Evolutionary conservation across 2,329 filamentous ascomycete species (phyloP), one percentile per base, ranked within the genome.

Genomic region (Cercospora beticola): DNA sequence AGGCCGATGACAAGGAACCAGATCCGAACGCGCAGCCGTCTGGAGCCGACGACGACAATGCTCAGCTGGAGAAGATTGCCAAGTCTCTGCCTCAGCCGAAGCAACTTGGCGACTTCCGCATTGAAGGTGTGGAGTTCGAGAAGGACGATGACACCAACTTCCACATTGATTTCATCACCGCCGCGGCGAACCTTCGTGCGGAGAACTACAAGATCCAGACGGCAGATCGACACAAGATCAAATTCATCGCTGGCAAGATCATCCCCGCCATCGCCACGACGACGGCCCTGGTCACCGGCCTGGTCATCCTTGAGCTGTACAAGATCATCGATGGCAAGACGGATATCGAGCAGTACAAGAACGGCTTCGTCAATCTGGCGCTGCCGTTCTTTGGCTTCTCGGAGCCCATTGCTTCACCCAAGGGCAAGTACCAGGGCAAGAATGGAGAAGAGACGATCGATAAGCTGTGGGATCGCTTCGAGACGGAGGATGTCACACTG

Each of bases 161-260:
- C 81, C 95, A 99, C 84, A 99, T 99, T 76, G 95, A 98, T 81
- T 99, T 99, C 84, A 98, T 99, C 82, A 96, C 95, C 7, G 93
- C 94, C 1, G 94, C 94, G 73, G 97, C 94, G 84, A 99, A 99
- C 80, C 85, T 99, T 69, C 92, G 96, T 69, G 95, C 95, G 0
- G 91, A 97, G 81, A 99, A 99, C 84, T 99, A 99, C 87, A 97
- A 95, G 81, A 99, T 99, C 74, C 89, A 92, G 77, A 87, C 89
- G 72, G 94, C 95, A 0, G 94, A 99, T 78, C 88, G 93, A 70
- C 95, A 97, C 86, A 97, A 95, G 89, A 99, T 94, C 70, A 99
- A 99, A 85, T 98, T 99, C 82, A 99, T 99, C 79, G 96, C 95
- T 33, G 95, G 95, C 80, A 99, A 99, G 87, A 99, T 99, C 75